Percentiles rank a stretch among this genome's conserved stretches.
phyloP scores from a whole-genome alignment of 129 eudicot species.

The Lactuca sativa region DNA sequence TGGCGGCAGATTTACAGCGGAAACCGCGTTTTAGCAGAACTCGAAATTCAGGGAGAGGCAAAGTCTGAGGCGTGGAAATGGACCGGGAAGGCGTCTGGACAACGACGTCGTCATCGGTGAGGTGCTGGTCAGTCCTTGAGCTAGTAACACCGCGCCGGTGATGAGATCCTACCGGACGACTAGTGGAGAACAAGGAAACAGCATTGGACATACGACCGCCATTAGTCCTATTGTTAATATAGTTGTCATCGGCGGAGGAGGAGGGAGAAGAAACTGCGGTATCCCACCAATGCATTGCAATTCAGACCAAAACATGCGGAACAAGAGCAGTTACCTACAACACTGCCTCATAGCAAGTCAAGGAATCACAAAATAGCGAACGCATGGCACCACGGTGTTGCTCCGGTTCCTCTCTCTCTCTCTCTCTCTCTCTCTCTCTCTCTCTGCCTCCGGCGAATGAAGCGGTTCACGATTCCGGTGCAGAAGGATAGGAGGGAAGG shows the following conservation, averaged over 20 bases:
- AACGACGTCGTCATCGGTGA: constrained; percentile 1
- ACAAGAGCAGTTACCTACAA: background rate
- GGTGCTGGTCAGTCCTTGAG: constrained; percentile 34
- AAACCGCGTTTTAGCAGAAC: constrained; percentile 30
- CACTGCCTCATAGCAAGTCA: background rate
- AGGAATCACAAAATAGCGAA: background rate
- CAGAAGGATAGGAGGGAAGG: background rate
- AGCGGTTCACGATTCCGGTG: background rate
- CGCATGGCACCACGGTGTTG: background rate
- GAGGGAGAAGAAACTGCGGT: constrained; percentile 34
- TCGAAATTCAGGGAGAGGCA: constrained; percentile 63
- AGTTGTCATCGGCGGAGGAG: constrained; percentile 25
- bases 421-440: too few relatives aligned
- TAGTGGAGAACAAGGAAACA: constrained; percentile 10
- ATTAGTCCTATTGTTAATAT: constrained; percentile 5
- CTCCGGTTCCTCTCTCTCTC: background rate
- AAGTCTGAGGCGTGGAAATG: constrained; percentile 43
- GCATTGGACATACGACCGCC: constrained; percentile 5
- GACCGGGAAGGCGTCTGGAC: constrained; percentile 18
- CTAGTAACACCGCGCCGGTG: constrained; percentile 24
- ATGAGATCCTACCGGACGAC: constrained; percentile 15
- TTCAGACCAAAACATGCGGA: background rate
- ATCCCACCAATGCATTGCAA: constrained; percentile 57
- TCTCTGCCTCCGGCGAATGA: background rate
- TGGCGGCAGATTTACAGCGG: constrained; percentile 23